Percentiles rank a stretch among this genome's conserved stretches.
These are phyloP conservation scores for Debaryomyces psychrophilus DNA, from an alignment of 1,139 yeast species.

Conservation along the genomic window DNA sequence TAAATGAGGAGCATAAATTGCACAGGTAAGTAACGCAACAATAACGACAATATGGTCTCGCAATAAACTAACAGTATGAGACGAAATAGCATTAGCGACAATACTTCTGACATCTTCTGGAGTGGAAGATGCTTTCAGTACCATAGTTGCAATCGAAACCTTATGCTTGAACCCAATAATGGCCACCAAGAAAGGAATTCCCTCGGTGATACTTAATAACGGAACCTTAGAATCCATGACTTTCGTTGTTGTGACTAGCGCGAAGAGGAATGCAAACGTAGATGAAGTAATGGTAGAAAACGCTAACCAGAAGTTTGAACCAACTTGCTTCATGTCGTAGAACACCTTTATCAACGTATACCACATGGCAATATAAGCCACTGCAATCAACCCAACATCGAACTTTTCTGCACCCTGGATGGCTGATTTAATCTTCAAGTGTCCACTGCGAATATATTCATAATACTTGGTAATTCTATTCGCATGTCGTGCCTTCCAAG, in stretches of 20 bases:
- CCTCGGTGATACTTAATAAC: constrained; percentile 80
- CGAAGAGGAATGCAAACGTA: constrained; percentile 83
- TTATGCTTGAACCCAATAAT: constrained; percentile 93
- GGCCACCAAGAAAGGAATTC: constrained; percentile 90
- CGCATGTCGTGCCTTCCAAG: constrained; percentile 69
- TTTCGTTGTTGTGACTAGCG: constrained; percentile 68
- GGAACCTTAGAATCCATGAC: constrained; percentile 62
- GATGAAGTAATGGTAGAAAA: constrained; percentile 81
- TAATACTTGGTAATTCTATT: constrained; percentile 67
- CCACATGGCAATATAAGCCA: constrained; percentile 90
- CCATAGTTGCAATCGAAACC: constrained; percentile 70
- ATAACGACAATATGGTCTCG: constrained; percentile 82
- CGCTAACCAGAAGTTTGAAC: constrained; percentile 90
- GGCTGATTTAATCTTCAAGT: constrained; percentile 52
- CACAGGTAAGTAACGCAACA: constrained; percentile 67
- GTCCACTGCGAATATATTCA: constrained; percentile 55
- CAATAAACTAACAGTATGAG: constrained; percentile 69
- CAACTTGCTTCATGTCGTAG: constrained; percentile 75
- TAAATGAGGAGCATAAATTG: constrained; percentile 70
- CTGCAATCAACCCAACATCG: constrained; percentile 77
- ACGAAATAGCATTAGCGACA: constrained; percentile 62
- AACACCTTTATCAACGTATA: constrained; percentile 80
- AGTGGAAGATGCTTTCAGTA: constrained; percentile 47
- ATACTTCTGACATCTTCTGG: constrained; percentile 47
- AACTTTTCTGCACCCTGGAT: constrained; percentile 82